phyloP scores from a whole-genome alignment of 768 basidiomycete species.

The Calvatia gigantea region DNA sequence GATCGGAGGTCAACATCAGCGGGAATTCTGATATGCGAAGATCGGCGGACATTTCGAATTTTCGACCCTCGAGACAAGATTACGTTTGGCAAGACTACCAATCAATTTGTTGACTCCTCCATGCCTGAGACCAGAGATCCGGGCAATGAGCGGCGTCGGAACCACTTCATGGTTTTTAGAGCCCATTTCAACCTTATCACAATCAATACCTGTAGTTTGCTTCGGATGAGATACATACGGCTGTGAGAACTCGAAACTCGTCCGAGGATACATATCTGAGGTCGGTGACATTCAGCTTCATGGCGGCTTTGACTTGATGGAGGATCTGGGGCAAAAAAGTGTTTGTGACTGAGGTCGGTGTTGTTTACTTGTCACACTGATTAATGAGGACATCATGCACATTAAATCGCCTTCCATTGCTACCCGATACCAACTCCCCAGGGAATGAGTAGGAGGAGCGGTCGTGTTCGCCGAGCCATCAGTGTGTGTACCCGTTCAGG shows the following conservation, averaged over 20 bases:
- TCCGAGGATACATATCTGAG: constrained; percentile 88
- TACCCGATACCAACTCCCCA: too few relatives aligned
- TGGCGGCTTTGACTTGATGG: constrained; percentile 28
- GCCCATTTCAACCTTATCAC: constrained; percentile 88
- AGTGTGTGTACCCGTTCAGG: not conserved
- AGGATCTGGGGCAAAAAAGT: not conserved
- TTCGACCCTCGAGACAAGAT: constrained; percentile 84
- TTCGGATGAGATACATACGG: constrained; percentile 43
- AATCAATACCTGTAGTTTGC: constrained; percentile 5
- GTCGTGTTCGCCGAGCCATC: constrained; percentile 7
- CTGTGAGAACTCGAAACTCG: constrained; percentile 95
- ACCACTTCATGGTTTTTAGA: constrained; percentile 98
- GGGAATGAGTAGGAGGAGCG: not conserved
- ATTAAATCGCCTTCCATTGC: not conserved
- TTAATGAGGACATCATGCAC: too few relatives aligned
- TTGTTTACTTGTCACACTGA: too few relatives aligned
- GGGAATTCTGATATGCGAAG: not conserved
- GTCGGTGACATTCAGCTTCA: constrained; percentile 96
- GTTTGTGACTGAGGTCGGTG: too few relatives aligned
- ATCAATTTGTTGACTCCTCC: constrained; percentile 94
- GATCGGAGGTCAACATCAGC: constrained; percentile 5
- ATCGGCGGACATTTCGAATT: constrained; percentile 77
- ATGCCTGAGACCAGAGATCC: constrained; percentile 87
- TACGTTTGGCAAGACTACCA: constrained; percentile 87
- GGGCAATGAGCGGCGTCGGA: constrained; percentile 82